Conservation (phyloP, 2,329 filamentous ascomycete species). For the Fusarium austroafricanum region DNA sequence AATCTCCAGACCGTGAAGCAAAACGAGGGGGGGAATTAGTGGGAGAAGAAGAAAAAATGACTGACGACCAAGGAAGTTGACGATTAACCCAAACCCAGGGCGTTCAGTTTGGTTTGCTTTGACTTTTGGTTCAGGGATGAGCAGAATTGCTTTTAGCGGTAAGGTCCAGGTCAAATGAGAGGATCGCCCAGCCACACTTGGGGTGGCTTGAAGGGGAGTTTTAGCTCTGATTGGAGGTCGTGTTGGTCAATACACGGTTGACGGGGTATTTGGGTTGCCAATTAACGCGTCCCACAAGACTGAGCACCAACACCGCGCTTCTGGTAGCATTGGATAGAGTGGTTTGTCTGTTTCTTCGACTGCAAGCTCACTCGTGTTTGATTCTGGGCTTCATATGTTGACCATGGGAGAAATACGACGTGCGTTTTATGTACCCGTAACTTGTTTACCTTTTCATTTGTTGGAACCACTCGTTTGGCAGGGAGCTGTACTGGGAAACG, state of each 20-base stretch:
- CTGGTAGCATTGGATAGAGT: background rate
- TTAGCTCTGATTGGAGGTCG: constrained; percentile 27
- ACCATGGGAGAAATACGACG: background rate
- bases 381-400: background rate
- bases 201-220: constrained; percentile 24
- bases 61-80: constrained; percentile 46
- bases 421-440: background rate
- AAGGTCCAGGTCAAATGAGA: constrained; percentile 27
- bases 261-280: constrained; percentile 20
- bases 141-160: constrained; percentile 34
- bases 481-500: background rate
- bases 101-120: constrained; percentile 22
- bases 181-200: constrained; percentile 37
- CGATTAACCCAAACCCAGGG: constrained; percentile 35
- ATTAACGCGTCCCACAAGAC: constrained; percentile 38
- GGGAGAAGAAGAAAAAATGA: constrained; percentile 38
- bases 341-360: constrained; percentile 9
- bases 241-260: constrained; percentile 33
- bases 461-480: background rate
- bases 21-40: constrained; percentile 36
- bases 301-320: constrained; percentile 2
- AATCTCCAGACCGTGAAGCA: constrained; percentile 35
- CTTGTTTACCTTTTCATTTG: background rate
- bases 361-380: constrained; percentile 4
- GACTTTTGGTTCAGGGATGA: constrained; percentile 47